Percentiles rank a stretch among this genome's conserved stretches.
Evolutionary conservation across 2,329 filamentous ascomycete genomes (phyloP).

Genomic region (Metarhizium humberi): DNA sequence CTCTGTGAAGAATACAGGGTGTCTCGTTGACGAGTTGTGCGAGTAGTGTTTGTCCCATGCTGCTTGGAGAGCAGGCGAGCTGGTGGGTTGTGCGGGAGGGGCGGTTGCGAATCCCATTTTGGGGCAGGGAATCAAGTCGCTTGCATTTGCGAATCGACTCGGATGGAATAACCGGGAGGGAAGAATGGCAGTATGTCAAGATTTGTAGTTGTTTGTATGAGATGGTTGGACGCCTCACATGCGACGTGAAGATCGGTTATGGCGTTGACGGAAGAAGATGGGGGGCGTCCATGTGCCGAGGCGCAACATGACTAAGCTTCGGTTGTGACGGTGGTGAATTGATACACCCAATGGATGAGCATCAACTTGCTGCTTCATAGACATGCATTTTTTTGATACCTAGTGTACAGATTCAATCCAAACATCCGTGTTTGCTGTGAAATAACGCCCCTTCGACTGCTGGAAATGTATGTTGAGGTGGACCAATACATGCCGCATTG

Average conservation of each 20-base stretch:
- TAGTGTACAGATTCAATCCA: not conserved
- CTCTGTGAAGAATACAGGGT: conserved; percentile 70
- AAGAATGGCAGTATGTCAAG: not conserved
- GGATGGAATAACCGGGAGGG: not conserved
- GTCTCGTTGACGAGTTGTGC: conserved; percentile 50
- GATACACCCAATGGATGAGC: not conserved
- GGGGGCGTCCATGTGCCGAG: not conserved
- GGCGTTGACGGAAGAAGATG: not conserved
- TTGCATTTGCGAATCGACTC: not conserved
- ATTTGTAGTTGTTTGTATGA: not conserved
- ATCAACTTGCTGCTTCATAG: not conserved
- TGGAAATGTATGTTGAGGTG: not conserved
- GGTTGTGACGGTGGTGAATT: not conserved
- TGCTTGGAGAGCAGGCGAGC: conserved; percentile 11
- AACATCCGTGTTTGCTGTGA: not conserved
- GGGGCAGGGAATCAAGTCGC: not conserved
- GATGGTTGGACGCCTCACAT: not conserved
- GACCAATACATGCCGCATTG: not conserved
- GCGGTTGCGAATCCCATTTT: not conserved
- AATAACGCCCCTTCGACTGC: not conserved
- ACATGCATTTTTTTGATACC: not conserved
- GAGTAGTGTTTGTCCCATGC: conserved; percentile 16
- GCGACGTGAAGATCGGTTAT: not conserved
- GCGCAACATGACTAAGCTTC: not conserved
- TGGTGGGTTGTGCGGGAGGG: not conserved